phyloP scores from a whole-genome alignment of 2,329 filamentous ascomycete genomes.

The Penicillium corylophilum region DNA sequence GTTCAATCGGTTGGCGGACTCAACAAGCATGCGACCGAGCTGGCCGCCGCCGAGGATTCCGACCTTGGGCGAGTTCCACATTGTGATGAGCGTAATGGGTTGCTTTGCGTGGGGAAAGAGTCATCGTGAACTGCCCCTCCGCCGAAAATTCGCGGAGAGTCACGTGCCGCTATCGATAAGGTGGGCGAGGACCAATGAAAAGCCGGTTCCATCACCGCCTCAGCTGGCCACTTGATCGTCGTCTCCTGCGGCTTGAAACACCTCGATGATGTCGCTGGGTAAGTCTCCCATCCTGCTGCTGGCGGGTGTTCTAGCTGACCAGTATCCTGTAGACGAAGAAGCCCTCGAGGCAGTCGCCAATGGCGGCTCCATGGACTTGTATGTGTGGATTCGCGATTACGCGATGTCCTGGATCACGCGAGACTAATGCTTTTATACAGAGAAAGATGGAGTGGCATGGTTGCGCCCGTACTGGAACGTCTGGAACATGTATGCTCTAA shows the following conservation, averaged over 20 bases:
- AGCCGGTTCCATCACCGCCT: constrained; percentile 11
- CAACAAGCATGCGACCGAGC: constrained; percentile 89
- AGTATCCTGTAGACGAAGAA: constrained; percentile 45
- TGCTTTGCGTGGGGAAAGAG: constrained; percentile 9
- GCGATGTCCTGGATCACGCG: constrained; percentile 10
- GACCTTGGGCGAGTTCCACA: constrained; percentile 45
- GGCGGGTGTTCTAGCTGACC: constrained; percentile 4
- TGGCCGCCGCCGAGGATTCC: constrained; percentile 65
- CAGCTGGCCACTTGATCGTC: constrained; percentile 15
- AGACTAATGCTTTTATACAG: constrained; percentile 49
- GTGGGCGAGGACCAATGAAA: constrained; percentile 17
- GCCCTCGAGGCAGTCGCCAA: constrained; percentile 57
- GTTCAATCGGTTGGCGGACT: constrained; percentile 77
- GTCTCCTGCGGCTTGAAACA: constrained; percentile 14
- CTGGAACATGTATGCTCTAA: constrained; percentile 60
- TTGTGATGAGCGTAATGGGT: constrained; percentile 17
- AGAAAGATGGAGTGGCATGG: constrained; percentile 66
- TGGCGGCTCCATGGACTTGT: constrained; percentile 61
- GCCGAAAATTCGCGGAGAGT: constrained; percentile 25
- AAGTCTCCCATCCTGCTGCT: constrained; percentile 8
- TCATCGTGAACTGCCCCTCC: constrained; percentile 19
- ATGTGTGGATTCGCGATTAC: constrained; percentile 27
- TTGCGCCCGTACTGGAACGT: constrained; percentile 64
- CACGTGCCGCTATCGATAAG: constrained; percentile 26
- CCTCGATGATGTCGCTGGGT: constrained; percentile 35